phyloP scores from a whole-genome alignment of 108 stramenopile species.

The Aurantiochytrium sp. region DNA sequence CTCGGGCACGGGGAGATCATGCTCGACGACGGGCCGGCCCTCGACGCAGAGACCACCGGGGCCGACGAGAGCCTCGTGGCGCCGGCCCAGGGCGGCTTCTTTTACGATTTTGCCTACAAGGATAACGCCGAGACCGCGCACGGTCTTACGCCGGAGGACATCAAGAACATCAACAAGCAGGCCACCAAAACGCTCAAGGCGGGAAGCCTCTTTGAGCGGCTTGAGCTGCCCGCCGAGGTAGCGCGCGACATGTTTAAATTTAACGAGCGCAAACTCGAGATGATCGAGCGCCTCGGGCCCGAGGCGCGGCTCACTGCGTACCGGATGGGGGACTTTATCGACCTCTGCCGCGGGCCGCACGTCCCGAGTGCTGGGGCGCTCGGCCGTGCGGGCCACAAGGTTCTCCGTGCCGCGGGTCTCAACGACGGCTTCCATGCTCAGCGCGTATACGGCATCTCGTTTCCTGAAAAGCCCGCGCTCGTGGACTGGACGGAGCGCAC shows the following conservation, averaged over 20 bases:
- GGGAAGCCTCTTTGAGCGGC: neutral
- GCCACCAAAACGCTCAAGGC: neutral
- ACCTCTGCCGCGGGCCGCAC: slow-evolving; percentile 96
- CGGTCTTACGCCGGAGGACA: neutral
- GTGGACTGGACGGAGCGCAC: slow-evolving; percentile 69
- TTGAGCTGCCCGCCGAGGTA: neutral
- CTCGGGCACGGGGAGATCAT: neutral
- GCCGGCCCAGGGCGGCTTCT: neutral
- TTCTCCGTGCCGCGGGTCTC: slow-evolving; percentile 86
- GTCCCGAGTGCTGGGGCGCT: slow-evolving; percentile 82
- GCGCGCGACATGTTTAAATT: neutral
- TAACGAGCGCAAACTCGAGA: neutral
- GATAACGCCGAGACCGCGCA: neutral
- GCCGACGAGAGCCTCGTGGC: neutral
- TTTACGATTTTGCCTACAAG: neutral
- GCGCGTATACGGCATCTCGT: slow-evolving; percentile 93
- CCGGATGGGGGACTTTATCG: slow-evolving; percentile 87
- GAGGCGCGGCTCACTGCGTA: slow-evolving; percentile 50
- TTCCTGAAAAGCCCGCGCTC: slow-evolving; percentile 91
- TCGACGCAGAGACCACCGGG: neutral
- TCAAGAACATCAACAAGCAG: neutral
- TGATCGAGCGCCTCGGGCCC: neutral
- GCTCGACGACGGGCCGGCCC: neutral
- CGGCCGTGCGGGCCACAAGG: slow-evolving; percentile 82
- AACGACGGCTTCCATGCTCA: slow-evolving; percentile 34